Evolutionary conservation across 2,329 filamentous ascomycete genomes (phyloP).

Genomic region (Leptographium radiaticola): DNA sequence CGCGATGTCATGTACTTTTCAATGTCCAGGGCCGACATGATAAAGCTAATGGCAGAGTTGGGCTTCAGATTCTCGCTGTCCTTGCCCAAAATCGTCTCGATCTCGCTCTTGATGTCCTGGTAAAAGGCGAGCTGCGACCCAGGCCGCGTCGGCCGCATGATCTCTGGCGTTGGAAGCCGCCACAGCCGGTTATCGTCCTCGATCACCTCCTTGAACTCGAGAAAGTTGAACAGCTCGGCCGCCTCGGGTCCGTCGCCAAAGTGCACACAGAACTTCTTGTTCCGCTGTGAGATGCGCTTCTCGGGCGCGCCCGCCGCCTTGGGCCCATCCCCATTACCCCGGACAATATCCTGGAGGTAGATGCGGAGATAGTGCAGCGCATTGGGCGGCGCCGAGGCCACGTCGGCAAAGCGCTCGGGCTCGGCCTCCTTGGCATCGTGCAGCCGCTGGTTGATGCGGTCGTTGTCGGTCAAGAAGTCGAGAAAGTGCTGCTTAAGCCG

Average conservation of each 20-base stretch:
- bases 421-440: constrained; percentile 27
- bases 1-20: constrained; percentile 4
- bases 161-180: constrained; percentile 22
- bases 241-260: constrained; percentile 33
- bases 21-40: constrained; percentile 11
- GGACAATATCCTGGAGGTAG: constrained; percentile 37
- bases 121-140: constrained; percentile 32
- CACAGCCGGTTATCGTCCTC: constrained; percentile 26
- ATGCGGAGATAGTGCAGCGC: constrained; percentile 33
- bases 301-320: constrained; percentile 13
- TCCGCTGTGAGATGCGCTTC: constrained; percentile 37
- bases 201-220: constrained; percentile 34
- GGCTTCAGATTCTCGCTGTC: constrained; percentile 10
- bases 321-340: constrained; percentile 19
- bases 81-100: constrained; percentile 25
- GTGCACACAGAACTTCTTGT: constrained; percentile 41
- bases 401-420: constrained; percentile 32
- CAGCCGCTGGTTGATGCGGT: constrained; percentile 28
- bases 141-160: constrained; percentile 23
- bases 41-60: constrained; percentile 16
- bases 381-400: constrained; percentile 25
- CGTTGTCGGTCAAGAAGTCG: constrained; percentile 29
- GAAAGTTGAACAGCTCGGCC: constrained; percentile 31
- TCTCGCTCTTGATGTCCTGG: constrained; percentile 35
- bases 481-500: constrained; percentile 31